A percentile compares a stretch with the other conserved stretches of the same genome.
Conservation (phyloP, 78 protist species). For the Speleostelium caveatum region DNA sequence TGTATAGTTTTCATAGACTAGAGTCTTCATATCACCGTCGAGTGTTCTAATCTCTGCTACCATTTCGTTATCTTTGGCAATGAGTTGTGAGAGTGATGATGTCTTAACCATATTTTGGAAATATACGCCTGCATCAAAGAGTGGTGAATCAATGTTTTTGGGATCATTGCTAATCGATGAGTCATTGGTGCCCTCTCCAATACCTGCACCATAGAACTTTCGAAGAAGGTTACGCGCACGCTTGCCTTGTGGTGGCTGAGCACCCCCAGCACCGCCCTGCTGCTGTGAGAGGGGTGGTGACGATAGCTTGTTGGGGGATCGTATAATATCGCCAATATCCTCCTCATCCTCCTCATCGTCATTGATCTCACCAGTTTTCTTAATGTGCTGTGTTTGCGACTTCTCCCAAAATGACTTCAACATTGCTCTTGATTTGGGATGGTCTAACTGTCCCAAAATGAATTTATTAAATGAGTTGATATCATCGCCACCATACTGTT, state of each 20-base stretch:
- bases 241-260: not conserved
- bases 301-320: not conserved
- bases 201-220: constrained; percentile 51
- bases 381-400: not conserved
- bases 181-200: constrained; percentile 36
- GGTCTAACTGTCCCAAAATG: constrained; percentile 2
- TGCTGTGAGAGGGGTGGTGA: not conserved
- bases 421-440: constrained; percentile 5
- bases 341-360: not conserved
- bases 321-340: not conserved
- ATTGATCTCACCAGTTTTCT: not conserved
- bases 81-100: constrained; percentile 48
- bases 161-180: constrained; percentile 36
- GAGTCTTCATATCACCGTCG: constrained; percentile 93
- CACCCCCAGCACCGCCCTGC: not conserved
- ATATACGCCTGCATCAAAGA: constrained; percentile 37
- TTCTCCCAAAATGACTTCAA: constrained; percentile 55
- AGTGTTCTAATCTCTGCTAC: constrained; percentile 78
- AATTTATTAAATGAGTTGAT: constrained; percentile 18
- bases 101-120: constrained; percentile 37
- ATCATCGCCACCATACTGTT: constrained; percentile 27
- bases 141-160: constrained; percentile 66
- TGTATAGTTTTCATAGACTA: constrained; percentile 97
- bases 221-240: constrained; percentile 21
- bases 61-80: constrained; percentile 68